phyloP scores from a whole-genome alignment of 768 basidiomycete genomes.

The Xanthoconium stramineum region DNA sequence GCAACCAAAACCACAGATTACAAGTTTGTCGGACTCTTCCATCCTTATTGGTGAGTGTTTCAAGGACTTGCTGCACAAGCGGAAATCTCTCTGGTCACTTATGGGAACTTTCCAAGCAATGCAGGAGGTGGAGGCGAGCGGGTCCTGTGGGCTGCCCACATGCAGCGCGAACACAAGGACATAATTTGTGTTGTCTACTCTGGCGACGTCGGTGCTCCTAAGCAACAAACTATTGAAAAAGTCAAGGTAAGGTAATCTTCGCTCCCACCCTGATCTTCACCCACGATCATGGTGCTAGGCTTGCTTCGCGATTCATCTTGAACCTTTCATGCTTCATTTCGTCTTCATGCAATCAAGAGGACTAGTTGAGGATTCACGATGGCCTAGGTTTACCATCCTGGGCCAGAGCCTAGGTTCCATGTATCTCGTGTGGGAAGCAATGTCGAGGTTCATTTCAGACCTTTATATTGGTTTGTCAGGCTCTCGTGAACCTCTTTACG shows the following conservation, averaged over 20 bases:
- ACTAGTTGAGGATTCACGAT: conserved; percentile 76
- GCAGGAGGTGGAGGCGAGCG: conserved; percentile 97
- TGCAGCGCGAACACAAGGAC: conserved; percentile 66
- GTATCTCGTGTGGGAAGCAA: conserved; percentile 78
- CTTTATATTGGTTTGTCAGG: conserved; percentile 76
- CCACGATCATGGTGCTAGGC: conserved; percentile 41
- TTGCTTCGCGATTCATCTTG: conserved; percentile 75
- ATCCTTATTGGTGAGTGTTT: conserved; percentile 84
- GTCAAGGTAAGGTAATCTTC: conserved; percentile 55
- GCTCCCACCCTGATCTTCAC: background rate
- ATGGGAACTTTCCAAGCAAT: conserved; percentile 58
- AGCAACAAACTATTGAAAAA: conserved; percentile 75
- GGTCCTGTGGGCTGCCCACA: conserved; percentile 82
- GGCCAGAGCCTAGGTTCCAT: conserved; percentile 91
- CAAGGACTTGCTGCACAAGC: background rate
- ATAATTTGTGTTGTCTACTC: conserved; percentile 81
- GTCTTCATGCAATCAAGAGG: conserved; percentile 71
- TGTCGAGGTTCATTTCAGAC: conserved; percentile 78
- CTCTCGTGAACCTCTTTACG: background rate
- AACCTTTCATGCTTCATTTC: conserved; percentile 68
- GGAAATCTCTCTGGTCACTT: conserved; percentile 18
- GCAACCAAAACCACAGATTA: background rate
- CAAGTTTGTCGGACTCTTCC: conserved; percentile 81
- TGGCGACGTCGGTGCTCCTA: conserved; percentile 79
- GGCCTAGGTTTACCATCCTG: conserved; percentile 88